Evolutionary conservation across 768 basidiomycete species (phyloP), one percentile per base, ranked within the genome.

Genomic region (Tubosaeta sp.): DNA sequence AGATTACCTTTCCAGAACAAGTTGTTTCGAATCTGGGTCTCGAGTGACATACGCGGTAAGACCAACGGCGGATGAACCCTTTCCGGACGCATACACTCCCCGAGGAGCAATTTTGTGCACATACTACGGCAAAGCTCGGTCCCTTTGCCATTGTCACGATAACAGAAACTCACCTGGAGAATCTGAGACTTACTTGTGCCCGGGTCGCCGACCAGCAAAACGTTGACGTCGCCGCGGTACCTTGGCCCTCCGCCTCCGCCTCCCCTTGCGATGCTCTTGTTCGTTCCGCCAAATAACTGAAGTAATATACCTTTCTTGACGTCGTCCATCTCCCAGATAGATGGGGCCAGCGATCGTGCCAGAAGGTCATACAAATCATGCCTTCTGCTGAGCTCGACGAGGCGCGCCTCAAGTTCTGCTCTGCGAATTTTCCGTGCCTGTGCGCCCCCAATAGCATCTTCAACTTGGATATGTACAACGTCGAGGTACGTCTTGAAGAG

Each of bases 31-130:
- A 68, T 99, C 96, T 2, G 95, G 94, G 69, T 99, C 96, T 43
- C 96, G 83, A 24, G 96, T 99, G 29, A 99, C 90, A 69, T 99
- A 99, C 0, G 96, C 96, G 1, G 96, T 99, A 60, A 99, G 74
- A 81, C 96, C 96, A 53, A 99, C 96, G 16, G 96, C 96, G 0
- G 95, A 97, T 6, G 94, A 97, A 18, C 96, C 94, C 68, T 98
- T 98, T 10, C 96, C 96, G 3, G 94, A 96, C 0, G 96, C 91
- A 69, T 92, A 99, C 8, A 99, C 95, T 30, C 96, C 96, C 51
- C 96, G 80, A 30, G 96, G 96, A 1, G 96, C 95, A 54, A 99
- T 94, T 73, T 97, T 95, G 72, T 99, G 94, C 0, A 99, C 96
- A 68, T 98, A 98, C 93, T 98, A 61, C 3, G 19, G 25, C 11